A percentile compares a stretch with the other conserved stretches of the same genome.
phyloP scores from a whole-genome alignment of 345 rosid species.

The Brassica rapa region DNA sequence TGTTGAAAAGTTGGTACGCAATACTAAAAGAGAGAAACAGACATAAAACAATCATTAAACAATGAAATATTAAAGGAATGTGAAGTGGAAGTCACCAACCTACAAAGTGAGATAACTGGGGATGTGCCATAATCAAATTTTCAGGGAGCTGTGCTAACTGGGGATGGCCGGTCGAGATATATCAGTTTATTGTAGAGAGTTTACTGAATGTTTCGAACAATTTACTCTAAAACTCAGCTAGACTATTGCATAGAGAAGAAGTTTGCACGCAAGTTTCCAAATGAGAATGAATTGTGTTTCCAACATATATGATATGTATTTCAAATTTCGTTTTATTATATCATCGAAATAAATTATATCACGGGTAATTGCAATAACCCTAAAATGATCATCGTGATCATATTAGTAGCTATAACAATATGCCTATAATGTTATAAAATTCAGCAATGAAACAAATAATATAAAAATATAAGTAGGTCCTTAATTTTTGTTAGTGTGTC shows the following conservation, averaged over 20 bases:
- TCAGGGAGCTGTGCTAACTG: neutral
- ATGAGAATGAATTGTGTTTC: neutral
- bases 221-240: neutral
- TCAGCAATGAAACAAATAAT: neutral
- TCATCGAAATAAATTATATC: neutral
- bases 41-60: neutral
- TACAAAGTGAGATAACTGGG: neutral
- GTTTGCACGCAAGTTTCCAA: neutral
- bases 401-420: neutral
- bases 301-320: neutral
- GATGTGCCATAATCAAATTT: neutral
- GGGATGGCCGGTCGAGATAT: neutral
- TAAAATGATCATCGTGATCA: neutral
- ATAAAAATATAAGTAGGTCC: neutral
- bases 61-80: neutral
- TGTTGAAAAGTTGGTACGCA: neutral
- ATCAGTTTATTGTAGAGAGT: neutral
- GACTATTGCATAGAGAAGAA: neutral
- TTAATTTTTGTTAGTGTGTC: neutral
- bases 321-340: neutral
- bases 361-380: neutral
- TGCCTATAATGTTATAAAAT: neutral
- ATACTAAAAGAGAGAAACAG: neutral
- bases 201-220: neutral
- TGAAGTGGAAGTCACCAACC: slow-evolving; percentile 2